These are phyloP conservation scores for Saxophila tyrrhenica DNA, from an alignment of 495 filamentous ascomycete genomes.

Conservation along the genomic window DNA sequence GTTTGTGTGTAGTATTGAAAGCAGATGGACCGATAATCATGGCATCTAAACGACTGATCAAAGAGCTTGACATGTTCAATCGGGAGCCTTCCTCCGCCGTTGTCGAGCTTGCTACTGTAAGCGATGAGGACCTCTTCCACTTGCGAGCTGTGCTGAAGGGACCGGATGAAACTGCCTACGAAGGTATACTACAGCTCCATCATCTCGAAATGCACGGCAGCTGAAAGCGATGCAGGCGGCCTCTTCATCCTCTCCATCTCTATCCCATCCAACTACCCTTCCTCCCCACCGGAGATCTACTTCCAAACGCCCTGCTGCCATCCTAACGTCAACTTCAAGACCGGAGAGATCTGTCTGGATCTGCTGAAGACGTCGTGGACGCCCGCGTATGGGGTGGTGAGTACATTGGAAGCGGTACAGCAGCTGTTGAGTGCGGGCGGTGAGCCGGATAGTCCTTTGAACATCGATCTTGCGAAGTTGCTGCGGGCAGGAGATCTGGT, in stretches of 20 bases:
- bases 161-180: slow-evolving; percentile 54
- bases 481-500: slow-evolving; percentile 62
- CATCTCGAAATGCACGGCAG: neutral
- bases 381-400: slow-evolving; percentile 67
- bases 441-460: slow-evolving; percentile 71
- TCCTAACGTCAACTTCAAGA: slow-evolving; percentile 68
- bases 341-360: slow-evolving; percentile 88
- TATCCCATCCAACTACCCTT: slow-evolving; percentile 70
- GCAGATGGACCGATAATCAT: slow-evolving; percentile 7
- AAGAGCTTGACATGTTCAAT: slow-evolving; percentile 51
- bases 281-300: slow-evolving; percentile 57
- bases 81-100: slow-evolving; percentile 45
- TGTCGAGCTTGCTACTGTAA: slow-evolving; percentile 52
- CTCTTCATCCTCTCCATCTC: slow-evolving; percentile 70
- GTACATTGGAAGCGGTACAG: slow-evolving; percentile 65
- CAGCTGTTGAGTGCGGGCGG: slow-evolving; percentile 61
- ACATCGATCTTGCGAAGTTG: slow-evolving; percentile 76
- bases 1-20: neutral
- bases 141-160: slow-evolving; percentile 79
- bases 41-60: slow-evolving; percentile 49
- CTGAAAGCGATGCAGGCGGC: slow-evolving; percentile 44
- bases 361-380: slow-evolving; percentile 74
- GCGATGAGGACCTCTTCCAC: slow-evolving; percentile 56
- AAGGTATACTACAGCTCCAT: slow-evolving; percentile 40
- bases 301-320: slow-evolving; percentile 79